Percentiles rank a stretch among this genome's conserved stretches.
phyloP scores from a whole-genome alignment of 345 rosid species.

The Citrus cavaleriei region DNA sequence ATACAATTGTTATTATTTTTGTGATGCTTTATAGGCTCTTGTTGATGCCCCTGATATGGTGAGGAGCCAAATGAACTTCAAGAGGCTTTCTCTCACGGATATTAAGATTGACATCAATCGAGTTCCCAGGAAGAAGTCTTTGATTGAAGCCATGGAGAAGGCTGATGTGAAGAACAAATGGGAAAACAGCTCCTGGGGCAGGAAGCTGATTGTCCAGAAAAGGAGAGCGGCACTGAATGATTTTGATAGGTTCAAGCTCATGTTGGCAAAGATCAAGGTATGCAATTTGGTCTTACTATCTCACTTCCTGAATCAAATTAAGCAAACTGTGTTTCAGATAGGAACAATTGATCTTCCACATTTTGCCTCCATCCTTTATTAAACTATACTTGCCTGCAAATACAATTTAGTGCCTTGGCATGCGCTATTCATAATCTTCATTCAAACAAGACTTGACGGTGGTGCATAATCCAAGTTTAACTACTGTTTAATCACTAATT shows the following conservation, averaged over 20 bases:
- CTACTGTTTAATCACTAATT: not conserved
- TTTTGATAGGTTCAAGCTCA: slow-evolving; percentile 78
- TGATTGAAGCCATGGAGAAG: slow-evolving; percentile 86
- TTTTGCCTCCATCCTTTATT: not conserved
- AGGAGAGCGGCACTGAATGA: slow-evolving; percentile 70
- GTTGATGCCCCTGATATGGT: slow-evolving; percentile 96
- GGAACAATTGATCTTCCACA: not conserved
- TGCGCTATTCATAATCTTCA: not conserved
- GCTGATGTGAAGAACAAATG: slow-evolving; percentile 86
- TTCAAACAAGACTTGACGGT: no score
- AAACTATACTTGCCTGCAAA: not conserved
- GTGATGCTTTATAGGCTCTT: slow-evolving; percentile 53
- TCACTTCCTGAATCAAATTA: not conserved
- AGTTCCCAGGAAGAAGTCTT: slow-evolving; percentile 76
- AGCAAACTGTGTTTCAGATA: not conserved
- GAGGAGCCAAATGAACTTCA: slow-evolving; percentile 87
- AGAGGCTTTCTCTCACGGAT: slow-evolving; percentile 87
- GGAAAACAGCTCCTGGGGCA: slow-evolving; percentile 86
- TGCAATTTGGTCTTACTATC: not conserved
- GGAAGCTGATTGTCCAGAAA: slow-evolving; percentile 71
- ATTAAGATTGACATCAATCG: slow-evolving; percentile 77
- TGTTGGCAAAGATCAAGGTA: slow-evolving; percentile 84
- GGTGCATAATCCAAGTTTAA: not conserved
- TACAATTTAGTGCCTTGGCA: not conserved
- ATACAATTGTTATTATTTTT: not conserved